A percentile compares a stretch with the other conserved stretches of the same genome.
phyloP scores from a whole-genome alignment of 371 early-diverging fungal genomes.

The Mucor irregularis region DNA sequence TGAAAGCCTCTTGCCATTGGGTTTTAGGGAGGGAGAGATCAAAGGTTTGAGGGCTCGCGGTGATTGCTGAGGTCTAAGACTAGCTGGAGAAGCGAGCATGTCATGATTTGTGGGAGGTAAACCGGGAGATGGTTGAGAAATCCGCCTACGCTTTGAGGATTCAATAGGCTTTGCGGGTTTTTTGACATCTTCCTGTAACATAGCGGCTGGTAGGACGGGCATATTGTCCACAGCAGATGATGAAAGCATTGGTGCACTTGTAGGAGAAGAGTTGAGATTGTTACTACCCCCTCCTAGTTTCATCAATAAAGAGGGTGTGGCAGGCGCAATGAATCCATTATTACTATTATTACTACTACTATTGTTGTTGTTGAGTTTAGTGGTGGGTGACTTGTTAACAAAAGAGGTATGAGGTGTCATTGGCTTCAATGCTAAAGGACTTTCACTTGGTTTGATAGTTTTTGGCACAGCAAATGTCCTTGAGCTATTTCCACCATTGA shows the following conservation, averaged over 20 bases:
- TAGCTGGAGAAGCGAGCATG: conserved; percentile 27
- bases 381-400: conserved; percentile 15
- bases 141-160: conserved; percentile 24
- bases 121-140: conserved; percentile 18
- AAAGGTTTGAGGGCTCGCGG: conserved; percentile 48
- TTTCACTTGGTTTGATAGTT: conserved; percentile 7
- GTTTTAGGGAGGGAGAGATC: conserved; percentile 55
- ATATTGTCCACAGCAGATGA: conserved; percentile 37
- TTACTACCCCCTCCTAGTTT: conserved; percentile 50
- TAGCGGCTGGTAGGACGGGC: conserved; percentile 42
- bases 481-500: conserved; percentile 2
- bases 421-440: conserved; percentile 27
- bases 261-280: conserved; percentile 12
- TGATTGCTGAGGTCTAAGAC: conserved; percentile 28
- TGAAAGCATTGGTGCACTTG: background rate
- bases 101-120: conserved; percentile 1
- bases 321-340: conserved; percentile 32
- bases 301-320: conserved; percentile 70
- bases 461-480: conserved; percentile 4
- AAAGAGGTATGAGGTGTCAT: conserved; percentile 22
- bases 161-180: conserved; percentile 10
- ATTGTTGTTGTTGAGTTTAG: conserved; percentile 8
- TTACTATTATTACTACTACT: conserved; percentile 2
- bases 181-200: conserved; percentile 16
- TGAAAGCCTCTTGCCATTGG: conserved; percentile 38